Conservation (phyloP, 768 basidiomycete genomes). For the Ramaria sp. region DNA sequence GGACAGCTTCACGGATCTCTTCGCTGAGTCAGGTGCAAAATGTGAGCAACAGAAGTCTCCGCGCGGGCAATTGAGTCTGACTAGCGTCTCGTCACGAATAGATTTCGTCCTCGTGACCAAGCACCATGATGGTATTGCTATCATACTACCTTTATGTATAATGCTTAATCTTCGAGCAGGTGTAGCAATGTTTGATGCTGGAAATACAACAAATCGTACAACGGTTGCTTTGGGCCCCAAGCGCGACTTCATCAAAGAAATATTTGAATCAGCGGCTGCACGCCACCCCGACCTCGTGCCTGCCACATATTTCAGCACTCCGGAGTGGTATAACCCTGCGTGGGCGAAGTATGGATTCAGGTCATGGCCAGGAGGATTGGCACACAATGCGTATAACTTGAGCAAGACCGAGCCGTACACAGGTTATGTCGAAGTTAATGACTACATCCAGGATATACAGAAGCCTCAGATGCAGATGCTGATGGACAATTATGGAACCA, state of each 20-base stretch:
- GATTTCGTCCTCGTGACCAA: slow-evolving; percentile 25
- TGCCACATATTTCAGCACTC: slow-evolving; percentile 50
- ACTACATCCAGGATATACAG: slow-evolving; percentile 42
- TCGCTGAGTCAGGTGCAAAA: slow-evolving; percentile 47
- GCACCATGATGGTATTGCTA: slow-evolving; percentile 43
- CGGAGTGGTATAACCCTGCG: slow-evolving; percentile 51
- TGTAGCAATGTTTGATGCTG: slow-evolving; percentile 34
- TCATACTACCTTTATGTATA: neutral
- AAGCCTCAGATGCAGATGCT: slow-evolving; percentile 42
- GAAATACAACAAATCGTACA: slow-evolving; percentile 39
- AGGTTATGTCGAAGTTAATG: slow-evolving; percentile 36
- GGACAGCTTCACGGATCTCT: slow-evolving; percentile 42
- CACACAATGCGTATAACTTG: slow-evolving; percentile 38
- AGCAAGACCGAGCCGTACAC: slow-evolving; percentile 44
- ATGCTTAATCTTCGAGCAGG: neutral
- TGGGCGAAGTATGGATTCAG: slow-evolving; percentile 39
- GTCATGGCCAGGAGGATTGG: slow-evolving; percentile 43
- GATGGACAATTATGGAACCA: slow-evolving; percentile 34
- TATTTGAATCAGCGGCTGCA: slow-evolving; percentile 37
- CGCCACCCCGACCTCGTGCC: slow-evolving; percentile 41
- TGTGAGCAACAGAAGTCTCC: neutral
- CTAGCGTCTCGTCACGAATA: neutral
- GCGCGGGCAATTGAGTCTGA: too few relatives aligned
- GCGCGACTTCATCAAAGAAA: slow-evolving; percentile 40
- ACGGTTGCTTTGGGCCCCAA: slow-evolving; percentile 39